Evolutionary conservation across 768 basidiomycete genomes (phyloP), one percentile per base, ranked within the genome.

Genomic region (Boletus subparvulus): DNA sequence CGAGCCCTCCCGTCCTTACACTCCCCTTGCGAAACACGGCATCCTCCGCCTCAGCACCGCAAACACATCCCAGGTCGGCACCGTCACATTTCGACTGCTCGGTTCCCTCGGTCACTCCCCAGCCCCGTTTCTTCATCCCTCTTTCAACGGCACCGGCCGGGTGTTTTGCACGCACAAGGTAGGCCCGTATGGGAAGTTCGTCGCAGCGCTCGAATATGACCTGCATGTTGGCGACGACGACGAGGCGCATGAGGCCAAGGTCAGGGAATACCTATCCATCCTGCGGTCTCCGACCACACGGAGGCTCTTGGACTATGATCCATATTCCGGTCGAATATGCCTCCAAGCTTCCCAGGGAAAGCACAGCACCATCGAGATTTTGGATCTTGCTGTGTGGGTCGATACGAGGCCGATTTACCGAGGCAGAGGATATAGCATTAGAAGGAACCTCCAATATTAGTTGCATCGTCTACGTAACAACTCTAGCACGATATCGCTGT

Each of bases 301-400:
- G 12, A 21, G 17, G 13, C 26, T 68, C 13, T 24, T 37, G 32
- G 63, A 68, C 47, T 68, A 62, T 41, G 66, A 67, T 51, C 56
- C 64, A 3, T 67, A 68, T 50, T 51, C 43, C 0, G 66, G 65
- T 1, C 54, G 56, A 32, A 37, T 67, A n/a, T 65, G 61, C 26
- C 14, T 68, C 2, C 48, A 13, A 33, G 46, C 11, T 24, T 0
- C 4, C 6, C 32, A 41, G 50, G 12, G 32, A 17, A 49, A 24
- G 46, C 35, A 54, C 13, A 35, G 40, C 2, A 30, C 47, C 14
- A 50, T 66, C 10, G 57, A 66, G 44, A 28, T 68, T 24, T 41
- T 48, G 14, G 66, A 68, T 50, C 48, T 66, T 35, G 60, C 41
- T 19, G 50, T 51, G 8, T 56, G 56, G 32, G 17, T 41, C 32